These are phyloP conservation scores for Escallonia rubra DNA, from an alignment of 129 eudicot genomes.

Conservation along the genomic window DNA sequence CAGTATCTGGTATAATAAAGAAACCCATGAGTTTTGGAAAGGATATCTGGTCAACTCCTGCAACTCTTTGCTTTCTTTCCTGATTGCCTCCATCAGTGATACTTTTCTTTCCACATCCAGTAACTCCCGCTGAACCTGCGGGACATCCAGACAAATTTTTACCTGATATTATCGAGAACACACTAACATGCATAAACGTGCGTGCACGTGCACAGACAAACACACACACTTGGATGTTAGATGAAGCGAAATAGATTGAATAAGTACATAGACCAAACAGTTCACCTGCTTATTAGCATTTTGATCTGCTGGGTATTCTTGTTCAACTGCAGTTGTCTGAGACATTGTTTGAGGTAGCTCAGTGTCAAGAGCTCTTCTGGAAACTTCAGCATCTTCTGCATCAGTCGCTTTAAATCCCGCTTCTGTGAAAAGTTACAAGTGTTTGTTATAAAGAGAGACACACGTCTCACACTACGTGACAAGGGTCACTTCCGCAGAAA, in stretches of 20 bases:
- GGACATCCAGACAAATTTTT: conserved; percentile 5
- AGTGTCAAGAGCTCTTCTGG: conserved; percentile 37
- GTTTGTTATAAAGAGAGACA: too few species aligned
- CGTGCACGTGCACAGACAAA: too few species aligned
- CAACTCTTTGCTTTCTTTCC: conserved; percentile 60
- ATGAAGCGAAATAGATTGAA: neutral
- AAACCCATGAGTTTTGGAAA: conserved; percentile 4
- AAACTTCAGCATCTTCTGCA: conserved; percentile 34
- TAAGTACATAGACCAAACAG: conserved; percentile 4
- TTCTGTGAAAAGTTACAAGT: conserved; percentile 11
- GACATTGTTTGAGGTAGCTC: conserved; percentile 42
- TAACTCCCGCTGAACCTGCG: conserved; percentile 58
- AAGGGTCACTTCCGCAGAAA: too few species aligned
- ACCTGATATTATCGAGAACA: too few species aligned
- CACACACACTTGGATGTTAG: neutral
- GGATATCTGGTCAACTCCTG: conserved; percentile 77
- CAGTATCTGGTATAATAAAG: neutral
- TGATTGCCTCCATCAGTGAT: conserved; percentile 46
- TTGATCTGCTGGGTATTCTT: conserved; percentile 42
- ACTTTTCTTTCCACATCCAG: conserved; percentile 44
- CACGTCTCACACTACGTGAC: too few species aligned
- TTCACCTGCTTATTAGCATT: conserved; percentile 42
- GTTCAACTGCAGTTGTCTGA: conserved; percentile 41
- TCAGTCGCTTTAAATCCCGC: conserved; percentile 14
- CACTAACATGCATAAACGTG: too few species aligned